Percentiles rank a stretch among this genome's conserved stretches.
These are phyloP conservation scores for Vaccinium vitisidaea DNA, from an alignment of 148 eudicot genomes.

Conservation along the genomic window DNA sequence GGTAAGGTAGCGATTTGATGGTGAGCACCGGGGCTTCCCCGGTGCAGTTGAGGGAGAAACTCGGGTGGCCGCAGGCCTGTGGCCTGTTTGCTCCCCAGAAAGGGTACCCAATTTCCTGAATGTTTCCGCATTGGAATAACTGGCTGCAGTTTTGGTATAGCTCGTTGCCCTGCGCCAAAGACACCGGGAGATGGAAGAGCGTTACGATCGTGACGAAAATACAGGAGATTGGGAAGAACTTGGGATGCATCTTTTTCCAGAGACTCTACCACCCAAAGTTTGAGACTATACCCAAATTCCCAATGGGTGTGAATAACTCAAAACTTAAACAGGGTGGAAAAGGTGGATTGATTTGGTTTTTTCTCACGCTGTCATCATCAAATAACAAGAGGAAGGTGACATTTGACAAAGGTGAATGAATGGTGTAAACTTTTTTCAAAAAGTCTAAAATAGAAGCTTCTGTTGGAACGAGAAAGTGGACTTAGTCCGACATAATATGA, in stretches of 20 bases:
- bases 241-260: not conserved
- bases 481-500: not conserved
- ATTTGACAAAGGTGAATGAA: not conserved
- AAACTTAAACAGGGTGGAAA: not conserved
- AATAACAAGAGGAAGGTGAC: not conserved
- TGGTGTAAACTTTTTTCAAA: not conserved
- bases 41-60: slow-evolving; percentile 41
- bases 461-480: slow-evolving; percentile 1
- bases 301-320: not conserved
- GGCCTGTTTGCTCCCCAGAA: slow-evolving; percentile 42
- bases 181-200: slow-evolving; percentile 1
- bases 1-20: slow-evolving; percentile 20
- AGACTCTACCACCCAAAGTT: not conserved
- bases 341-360: not conserved
- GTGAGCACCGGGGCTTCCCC: slow-evolving; percentile 17
- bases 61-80: slow-evolving; percentile 45
- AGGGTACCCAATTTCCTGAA: slow-evolving; percentile 40
- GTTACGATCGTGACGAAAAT: slow-evolving; percentile 6
- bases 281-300: not conserved
- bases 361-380: not conserved
- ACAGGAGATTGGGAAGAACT: not conserved
- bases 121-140: slow-evolving; percentile 31
- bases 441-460: slow-evolving; percentile 13
- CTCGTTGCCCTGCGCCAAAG: slow-evolving; percentile 19
- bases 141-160: slow-evolving; percentile 30